Base-by-base conservation (phyloP, 2,329 filamentous ascomycete species). In the Aspergillus awamori region DNA sequence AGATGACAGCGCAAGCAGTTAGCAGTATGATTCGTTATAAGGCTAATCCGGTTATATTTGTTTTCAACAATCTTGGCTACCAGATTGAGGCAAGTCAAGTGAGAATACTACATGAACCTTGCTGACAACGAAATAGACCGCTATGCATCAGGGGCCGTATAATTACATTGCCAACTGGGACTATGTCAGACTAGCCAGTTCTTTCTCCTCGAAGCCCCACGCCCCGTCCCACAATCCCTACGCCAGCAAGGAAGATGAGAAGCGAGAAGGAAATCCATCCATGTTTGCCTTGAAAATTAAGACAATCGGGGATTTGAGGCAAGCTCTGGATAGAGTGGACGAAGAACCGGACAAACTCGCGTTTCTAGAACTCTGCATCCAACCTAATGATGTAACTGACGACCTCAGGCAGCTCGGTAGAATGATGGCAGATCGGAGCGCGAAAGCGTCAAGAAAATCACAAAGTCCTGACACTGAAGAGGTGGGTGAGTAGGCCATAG, bases 1-100 rank as follows among this genome's bases (percentile, higher is more conserved):
- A 96, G 75, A 82, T 96, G 60, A 94, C 91, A 0, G 89, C 84
- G 0, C 92, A 96, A 74, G 92, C 94, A 76, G 75, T 96, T 65
- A 89, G 87, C 73, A 95, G 91, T 3, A 93, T 96, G 83, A 86
- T 96, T 63, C 84, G 87, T n/a, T 86, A 89, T 57, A 81, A 82
- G 15, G 79, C 94, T 49, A 87, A 88, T 62, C 84, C 89, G n/a
- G 92, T 92, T 71, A 87, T 95, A 63, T 92, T 95, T 73, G 80
- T 93, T 61, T 88, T 95, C 65, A 90, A 89, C 82, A 94, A 94
- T 74, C 86, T 92, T 26, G 92, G 92, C 4, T 96, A 90, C 77
- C 93, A 91, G 6, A 93, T 94, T 72, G 92, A 96, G 79, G 59
- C 57, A 28, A 39, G 58, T 36, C 20, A 56, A 6, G 7, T 11